phyloP scores from a whole-genome alignment of 1,284 basidiomycete species.

The Sporisorium scitamineum region DNA sequence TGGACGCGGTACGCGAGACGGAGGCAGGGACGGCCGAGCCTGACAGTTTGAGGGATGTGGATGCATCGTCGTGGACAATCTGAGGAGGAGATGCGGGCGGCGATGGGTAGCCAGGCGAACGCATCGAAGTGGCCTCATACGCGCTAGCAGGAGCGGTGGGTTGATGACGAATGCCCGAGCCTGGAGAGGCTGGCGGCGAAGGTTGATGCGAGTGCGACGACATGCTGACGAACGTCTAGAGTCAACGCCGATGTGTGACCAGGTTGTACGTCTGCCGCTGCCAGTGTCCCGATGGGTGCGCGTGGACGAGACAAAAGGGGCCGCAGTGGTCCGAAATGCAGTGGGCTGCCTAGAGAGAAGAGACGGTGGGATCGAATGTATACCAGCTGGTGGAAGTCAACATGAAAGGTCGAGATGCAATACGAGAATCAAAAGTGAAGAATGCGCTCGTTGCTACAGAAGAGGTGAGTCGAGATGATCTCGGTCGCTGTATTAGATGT shows the following conservation, averaged over 20 bases:
- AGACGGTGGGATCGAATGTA: background rate
- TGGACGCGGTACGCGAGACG: slow-evolving; percentile 25
- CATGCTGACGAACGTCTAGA: slow-evolving; percentile 13
- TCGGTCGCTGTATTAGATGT: background rate
- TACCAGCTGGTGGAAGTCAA: background rate
- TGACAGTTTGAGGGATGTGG: slow-evolving; percentile 14
- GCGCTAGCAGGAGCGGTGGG: slow-evolving; percentile 3
- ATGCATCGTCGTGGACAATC: slow-evolving; percentile 8
- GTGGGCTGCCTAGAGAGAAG: background rate
- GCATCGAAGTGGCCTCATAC: slow-evolving; percentile 25
- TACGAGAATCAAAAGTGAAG: background rate
- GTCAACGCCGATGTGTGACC: no score
- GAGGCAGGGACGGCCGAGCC: slow-evolving; percentile 22
- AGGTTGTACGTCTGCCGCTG: background rate
- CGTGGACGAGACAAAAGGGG: no score
- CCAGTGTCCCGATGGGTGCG: background rate
- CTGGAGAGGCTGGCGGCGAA: slow-evolving; percentile 44
- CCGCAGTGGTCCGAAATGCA: background rate
- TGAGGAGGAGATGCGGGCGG: slow-evolving; percentile 47
- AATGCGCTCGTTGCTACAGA: background rate
- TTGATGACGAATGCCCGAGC: slow-evolving; percentile 21
- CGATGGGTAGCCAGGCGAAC: slow-evolving; percentile 42
- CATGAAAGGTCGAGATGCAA: slow-evolving; percentile 3
- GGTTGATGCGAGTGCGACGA: slow-evolving; percentile 33
- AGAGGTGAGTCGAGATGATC: background rate